Conservation (phyloP, 1,284 basidiomycete species). For the Cerioporus squamosus region DNA sequence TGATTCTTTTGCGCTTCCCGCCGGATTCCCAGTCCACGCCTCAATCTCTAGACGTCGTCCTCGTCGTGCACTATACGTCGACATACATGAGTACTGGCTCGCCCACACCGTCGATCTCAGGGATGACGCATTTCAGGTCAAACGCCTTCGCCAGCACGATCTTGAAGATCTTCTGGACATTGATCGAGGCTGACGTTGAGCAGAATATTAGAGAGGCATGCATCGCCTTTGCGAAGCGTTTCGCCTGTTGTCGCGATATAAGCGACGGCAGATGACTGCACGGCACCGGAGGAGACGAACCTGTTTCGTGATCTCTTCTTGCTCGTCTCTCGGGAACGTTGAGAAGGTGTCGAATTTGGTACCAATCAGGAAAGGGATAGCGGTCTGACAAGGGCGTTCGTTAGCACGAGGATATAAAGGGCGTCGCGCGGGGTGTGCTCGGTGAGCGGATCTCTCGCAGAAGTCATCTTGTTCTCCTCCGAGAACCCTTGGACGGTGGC, state of each 20-base stretch:
- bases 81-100: constrained; percentile 93
- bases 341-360: constrained; percentile 98
- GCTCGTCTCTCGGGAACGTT: constrained; percentile 95
- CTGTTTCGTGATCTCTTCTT: constrained; percentile 99
- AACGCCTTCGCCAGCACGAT: constrained; percentile 91
- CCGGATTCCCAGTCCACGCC: constrained; percentile 20
- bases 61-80: constrained; percentile 62
- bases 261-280: background rate
- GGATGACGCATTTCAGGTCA: constrained; percentile 93
- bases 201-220: constrained; percentile 98
- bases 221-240: constrained; percentile 97
- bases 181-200: constrained; percentile 96
- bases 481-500: no score
- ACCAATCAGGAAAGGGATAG: constrained; percentile 95
- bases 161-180: constrained; percentile 99
- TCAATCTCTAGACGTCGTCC: constrained; percentile 14
- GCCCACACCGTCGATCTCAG: constrained; percentile 93
- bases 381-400: constrained; percentile 60
- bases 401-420: background rate
- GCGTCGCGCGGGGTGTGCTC: no score
- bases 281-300: constrained; percentile 40
- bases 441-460: no score
- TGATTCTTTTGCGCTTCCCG: constrained; percentile 24
- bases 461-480: no score
- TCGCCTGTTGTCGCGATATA: constrained; percentile 59